phyloP scores from a whole-genome alignment of 345 rosid genomes.

The Salix purpurea region DNA sequence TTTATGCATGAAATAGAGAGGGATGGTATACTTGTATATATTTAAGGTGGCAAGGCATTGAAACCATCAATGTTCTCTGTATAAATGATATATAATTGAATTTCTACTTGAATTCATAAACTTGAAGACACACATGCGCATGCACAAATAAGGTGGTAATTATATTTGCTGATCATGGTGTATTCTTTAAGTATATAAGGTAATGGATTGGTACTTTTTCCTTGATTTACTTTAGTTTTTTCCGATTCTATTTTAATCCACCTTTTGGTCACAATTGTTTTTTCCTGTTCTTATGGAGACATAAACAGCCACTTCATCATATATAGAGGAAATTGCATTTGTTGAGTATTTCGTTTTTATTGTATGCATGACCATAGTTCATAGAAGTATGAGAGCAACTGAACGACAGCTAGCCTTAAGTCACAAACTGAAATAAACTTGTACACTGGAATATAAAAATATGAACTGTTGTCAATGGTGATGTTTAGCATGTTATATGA shows the following conservation, averaged over 20 bases:
- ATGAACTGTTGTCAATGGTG: no score
- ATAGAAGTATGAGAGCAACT: not conserved
- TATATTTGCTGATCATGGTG: not conserved
- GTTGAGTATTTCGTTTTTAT: not conserved
- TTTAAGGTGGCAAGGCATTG: not conserved
- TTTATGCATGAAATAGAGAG: not conserved
- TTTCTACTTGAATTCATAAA: not conserved
- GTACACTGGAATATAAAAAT: not conserved
- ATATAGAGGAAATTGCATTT: not conserved
- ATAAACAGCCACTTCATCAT: not conserved
- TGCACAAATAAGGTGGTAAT: not conserved
- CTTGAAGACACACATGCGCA: not conserved
- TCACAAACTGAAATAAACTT: not conserved
- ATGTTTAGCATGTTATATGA: no score
- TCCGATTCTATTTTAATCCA: not conserved
- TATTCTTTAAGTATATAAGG: not conserved
- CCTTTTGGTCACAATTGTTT: not conserved
- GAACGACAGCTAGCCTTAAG: not conserved
- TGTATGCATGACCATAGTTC: not conserved
- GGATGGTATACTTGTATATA: not conserved
- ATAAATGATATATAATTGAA: not conserved
- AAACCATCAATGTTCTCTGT: not conserved
- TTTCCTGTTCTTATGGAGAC: not conserved
- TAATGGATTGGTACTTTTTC: not conserved
- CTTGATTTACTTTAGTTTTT: not conserved